Base-by-base conservation (phyloP, 768 basidiomycete genomes). In the Tulasnella sp. region DNA sequence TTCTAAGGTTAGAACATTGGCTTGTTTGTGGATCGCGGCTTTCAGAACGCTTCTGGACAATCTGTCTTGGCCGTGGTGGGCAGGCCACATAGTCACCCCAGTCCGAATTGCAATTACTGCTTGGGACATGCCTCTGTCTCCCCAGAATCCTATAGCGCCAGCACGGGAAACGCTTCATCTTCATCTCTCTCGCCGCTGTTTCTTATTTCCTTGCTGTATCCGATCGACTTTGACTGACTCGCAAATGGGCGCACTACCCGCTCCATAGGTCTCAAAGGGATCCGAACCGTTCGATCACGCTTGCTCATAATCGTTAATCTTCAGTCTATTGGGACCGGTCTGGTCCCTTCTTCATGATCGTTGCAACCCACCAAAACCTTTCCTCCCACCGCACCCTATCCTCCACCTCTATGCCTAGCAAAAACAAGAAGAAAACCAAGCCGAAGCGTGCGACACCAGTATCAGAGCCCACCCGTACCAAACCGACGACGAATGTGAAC, bases 391-490 rank as follows among this genome's bases (percentile, higher is more conserved):
- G 45, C 45, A 48, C 34, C 45, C 27, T 29, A 25, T 32, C 34
- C 27, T 48, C 45, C n/a, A n/a, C n/a, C n/a, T n/a, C n/a, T n/a
- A 48, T 48, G 45, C 45, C 45, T 9, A 32, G 27, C 2, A 48
- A 48, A 48, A 48, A 32, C 45, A 48, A 48, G 12, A 48, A 48
- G 45, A 48, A 48, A 48, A 29, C 45, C 45, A 48, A 48, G 25
- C 27, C 45, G 34, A 48, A 48, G 45, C 27, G 34, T 25, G 19
- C 45, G 27, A 17, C n/a, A n/a, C n/a, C n/a, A n/a, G n/a, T n/a
- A n/a, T n/a, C 45, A 48, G 45, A 48, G 21, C 25, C 45, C 1
- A 32, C 45, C n/a, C 27, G 34, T 27, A 25, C 45, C 45, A 48
- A 48, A 48, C 45, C 45, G 4, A 25, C 45, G 27, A 12, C 19